These are phyloP conservation scores for Penicillium olsonii DNA, from an alignment of 2,329 filamentous ascomycete genomes.

Conservation along the genomic window DNA sequence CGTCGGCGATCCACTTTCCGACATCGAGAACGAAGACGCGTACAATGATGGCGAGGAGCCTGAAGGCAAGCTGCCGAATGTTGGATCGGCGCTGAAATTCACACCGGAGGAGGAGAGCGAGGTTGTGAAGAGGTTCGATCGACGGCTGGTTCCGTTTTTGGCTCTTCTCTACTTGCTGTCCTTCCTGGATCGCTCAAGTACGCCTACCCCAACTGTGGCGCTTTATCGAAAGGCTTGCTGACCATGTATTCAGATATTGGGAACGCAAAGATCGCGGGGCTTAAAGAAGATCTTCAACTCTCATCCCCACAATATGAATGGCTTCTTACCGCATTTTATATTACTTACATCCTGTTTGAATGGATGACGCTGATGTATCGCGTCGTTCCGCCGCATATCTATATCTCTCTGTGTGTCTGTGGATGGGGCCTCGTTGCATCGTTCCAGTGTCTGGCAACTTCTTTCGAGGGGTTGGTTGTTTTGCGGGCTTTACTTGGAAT, in stretches of 20 bases:
- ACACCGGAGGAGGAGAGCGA: constrained; percentile 68
- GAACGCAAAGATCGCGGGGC: constrained; percentile 63
- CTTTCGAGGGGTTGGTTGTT: constrained; percentile 57
- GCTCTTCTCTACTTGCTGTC: constrained; percentile 80
- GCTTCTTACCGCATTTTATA: constrained; percentile 64
- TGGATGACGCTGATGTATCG: constrained; percentile 68
- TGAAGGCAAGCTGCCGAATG: constrained; percentile 14
- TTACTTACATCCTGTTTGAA: constrained; percentile 65
- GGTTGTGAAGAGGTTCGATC: constrained; percentile 75
- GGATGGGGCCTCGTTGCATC: constrained; percentile 80
- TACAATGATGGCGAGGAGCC: constrained; percentile 31
- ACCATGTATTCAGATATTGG: constrained; percentile 51
- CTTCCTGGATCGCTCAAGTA: constrained; percentile 85
- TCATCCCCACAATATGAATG: constrained; percentile 60
- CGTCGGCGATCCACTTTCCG: constrained; percentile 21
- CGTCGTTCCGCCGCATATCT: constrained; percentile 61
- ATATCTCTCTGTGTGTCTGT: constrained; percentile 63
- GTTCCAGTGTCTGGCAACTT: constrained; percentile 67
- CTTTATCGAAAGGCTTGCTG: constrained; percentile 7
- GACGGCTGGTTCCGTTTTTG: constrained; percentile 75
- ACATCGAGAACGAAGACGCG: constrained; percentile 27
- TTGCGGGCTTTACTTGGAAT: constrained; percentile 53
- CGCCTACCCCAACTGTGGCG: too few species aligned
- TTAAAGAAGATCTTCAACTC: constrained; percentile 57
- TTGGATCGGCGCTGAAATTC: constrained; percentile 34